Conservation (phyloP, 495 filamentous ascomycete species). For the Aspergillus cristatus region DNA sequence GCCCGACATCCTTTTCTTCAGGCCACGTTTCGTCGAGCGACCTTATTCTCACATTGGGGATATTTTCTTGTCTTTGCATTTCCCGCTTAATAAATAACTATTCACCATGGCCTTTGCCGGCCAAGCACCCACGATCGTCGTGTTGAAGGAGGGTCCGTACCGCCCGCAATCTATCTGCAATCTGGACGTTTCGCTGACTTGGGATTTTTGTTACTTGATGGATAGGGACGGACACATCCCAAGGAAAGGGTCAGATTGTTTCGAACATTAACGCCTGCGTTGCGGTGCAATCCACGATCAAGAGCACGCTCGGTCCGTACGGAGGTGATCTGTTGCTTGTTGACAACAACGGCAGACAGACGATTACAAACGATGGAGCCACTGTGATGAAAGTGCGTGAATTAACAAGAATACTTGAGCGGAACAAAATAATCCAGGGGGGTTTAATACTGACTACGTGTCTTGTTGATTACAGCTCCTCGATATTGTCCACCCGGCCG, state of each 20-base stretch:
- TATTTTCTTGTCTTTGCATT: slow-evolving; percentile 3
- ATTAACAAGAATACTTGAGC: too few relatives aligned
- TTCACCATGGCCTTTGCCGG: slow-evolving; percentile 86
- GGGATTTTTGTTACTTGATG: slow-evolving; percentile 2
- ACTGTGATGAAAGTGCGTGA: slow-evolving; percentile 96
- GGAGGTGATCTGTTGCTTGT: slow-evolving; percentile 94
- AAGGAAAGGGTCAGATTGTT: slow-evolving; percentile 93
- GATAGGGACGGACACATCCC: slow-evolving; percentile 89
- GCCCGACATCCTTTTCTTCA: slow-evolving; percentile 9
- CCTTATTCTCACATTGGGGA: slow-evolving; percentile 6
- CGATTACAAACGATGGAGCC: slow-evolving; percentile 97
- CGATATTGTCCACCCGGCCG: slow-evolving; percentile 96
- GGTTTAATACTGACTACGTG: too few relatives aligned
- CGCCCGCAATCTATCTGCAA: slow-evolving; percentile 22
- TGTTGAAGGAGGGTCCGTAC: slow-evolving; percentile 87
- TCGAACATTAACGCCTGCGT: slow-evolving; percentile 98
- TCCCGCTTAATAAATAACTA: neutral
- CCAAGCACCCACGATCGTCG: slow-evolving; percentile 97
- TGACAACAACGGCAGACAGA: slow-evolving; percentile 88
- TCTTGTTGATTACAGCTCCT: too few relatives aligned
- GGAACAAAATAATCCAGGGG: too few relatives aligned
- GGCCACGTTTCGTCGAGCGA: slow-evolving; percentile 14
- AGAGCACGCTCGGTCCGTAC: slow-evolving; percentile 93
- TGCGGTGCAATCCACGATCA: slow-evolving; percentile 92
- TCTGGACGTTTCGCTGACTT: slow-evolving; percentile 7